Evolutionary conservation across 306 rosid genomes (phyloP).

Genomic region (Acacia acuminata): DNA sequence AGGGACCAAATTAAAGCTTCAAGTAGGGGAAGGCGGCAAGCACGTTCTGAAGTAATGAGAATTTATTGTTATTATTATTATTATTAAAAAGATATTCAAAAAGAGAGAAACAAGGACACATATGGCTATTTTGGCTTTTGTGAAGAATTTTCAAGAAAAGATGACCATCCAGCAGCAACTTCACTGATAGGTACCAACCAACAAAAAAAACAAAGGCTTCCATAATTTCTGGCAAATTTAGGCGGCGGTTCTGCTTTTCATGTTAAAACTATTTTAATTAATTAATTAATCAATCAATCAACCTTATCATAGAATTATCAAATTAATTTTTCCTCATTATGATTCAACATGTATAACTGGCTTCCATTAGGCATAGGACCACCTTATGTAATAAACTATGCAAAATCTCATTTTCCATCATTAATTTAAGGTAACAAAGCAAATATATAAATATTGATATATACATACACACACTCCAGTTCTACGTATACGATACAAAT

Average conservation of each 20-base stretch:
- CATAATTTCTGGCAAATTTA: slow-evolving; percentile 39
- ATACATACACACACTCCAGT: too few relatives aligned
- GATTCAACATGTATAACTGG: slow-evolving; percentile 29
- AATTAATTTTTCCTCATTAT: slow-evolving; percentile 18
- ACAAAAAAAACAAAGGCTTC: background rate
- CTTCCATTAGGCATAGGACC: slow-evolving; percentile 30
- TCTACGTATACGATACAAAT: too few relatives aligned
- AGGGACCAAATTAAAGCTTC: background rate
- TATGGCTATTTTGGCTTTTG: slow-evolving; percentile 10
- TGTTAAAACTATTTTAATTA: background rate
- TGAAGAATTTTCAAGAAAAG: slow-evolving; percentile 31
- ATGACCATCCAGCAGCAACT: slow-evolving; percentile 27
- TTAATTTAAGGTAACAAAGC: background rate
- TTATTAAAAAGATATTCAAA: too few relatives aligned
- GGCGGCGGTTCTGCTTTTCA: slow-evolving; percentile 32
- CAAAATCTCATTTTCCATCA: background rate
- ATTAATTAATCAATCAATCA: background rate
- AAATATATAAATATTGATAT: too few relatives aligned
- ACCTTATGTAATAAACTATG: background rate
- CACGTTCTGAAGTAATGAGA: background rate
- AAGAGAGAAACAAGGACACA: too few relatives aligned
- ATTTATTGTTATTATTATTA: too few relatives aligned
- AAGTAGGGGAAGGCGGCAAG: background rate
- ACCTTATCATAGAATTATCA: background rate
- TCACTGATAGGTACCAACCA: slow-evolving; percentile 35